A percentile compares a stretch with the other conserved stretches of the same genome.
phyloP scores from a whole-genome alignment of 2,329 filamentous ascomycete genomes.

The Saccharata proteae region DNA sequence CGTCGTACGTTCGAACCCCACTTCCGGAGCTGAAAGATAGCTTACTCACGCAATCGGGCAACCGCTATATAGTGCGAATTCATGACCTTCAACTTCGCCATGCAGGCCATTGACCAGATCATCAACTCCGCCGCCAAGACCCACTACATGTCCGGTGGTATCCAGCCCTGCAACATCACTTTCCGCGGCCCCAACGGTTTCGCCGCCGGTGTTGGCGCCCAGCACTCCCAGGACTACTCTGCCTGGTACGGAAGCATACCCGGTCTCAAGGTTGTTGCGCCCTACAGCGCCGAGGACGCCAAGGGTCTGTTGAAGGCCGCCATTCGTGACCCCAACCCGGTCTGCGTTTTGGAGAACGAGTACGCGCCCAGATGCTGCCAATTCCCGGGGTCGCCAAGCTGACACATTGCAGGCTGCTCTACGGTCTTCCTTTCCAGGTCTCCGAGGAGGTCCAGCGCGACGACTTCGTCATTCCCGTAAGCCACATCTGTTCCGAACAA shows the following conservation, averaged over 20 bases:
- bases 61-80: conserved; percentile 69
- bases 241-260: conserved; percentile 99
- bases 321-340: conserved; percentile 95
- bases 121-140: conserved; percentile 99
- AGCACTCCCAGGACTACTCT: conserved; percentile 98
- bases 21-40: too few species aligned
- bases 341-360: conserved; percentile 54
- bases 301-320: conserved; percentile 97
- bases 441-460: conserved; percentile 90
- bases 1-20: conserved; percentile 53
- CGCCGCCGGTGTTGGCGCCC: conserved; percentile 84
- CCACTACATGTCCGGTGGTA: conserved; percentile 99
- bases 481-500: conserved; percentile 9
- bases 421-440: conserved; percentile 93
- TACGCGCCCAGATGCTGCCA: conserved; percentile 11
- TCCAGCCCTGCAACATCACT: conserved; percentile 98
- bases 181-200: conserved; percentile 99
- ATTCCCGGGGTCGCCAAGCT: conserved; percentile 1
- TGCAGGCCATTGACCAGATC: conserved; percentile 99
- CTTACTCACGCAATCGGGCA: too few species aligned
- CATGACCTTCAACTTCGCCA: conserved; percentile 99
- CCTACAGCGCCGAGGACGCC: conserved; percentile 94
- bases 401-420: conserved; percentile 54
- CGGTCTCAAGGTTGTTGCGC: conserved; percentile 89
- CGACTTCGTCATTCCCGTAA: conserved; percentile 81